These are phyloP conservation scores for Trichothecium sympodiale DNA, from an alignment of 2,329 filamentous ascomycete genomes.

Conservation along the genomic window DNA sequence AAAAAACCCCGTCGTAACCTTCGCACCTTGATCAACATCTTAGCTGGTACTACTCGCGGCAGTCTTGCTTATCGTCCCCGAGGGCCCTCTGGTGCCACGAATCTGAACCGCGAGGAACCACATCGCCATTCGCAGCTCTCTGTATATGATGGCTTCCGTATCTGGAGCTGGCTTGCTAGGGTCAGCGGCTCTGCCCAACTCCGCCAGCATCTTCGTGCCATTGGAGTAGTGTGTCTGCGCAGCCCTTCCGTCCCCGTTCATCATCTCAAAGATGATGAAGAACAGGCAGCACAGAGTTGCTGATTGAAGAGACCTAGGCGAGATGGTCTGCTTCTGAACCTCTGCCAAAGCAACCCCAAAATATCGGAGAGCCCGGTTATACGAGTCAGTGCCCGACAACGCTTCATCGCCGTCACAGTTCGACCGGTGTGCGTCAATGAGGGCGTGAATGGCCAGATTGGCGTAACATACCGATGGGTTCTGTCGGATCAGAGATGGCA, in stretches of 20 bases:
- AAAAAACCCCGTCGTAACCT: too few relatives aligned
- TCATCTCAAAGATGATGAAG: constrained; percentile 24
- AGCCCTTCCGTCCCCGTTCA: constrained; percentile 22
- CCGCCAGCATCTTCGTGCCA: constrained; percentile 24
- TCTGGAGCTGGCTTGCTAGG: neutral
- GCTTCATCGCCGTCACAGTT: neutral
- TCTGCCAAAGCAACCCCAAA: constrained; percentile 21
- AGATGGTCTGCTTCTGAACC: constrained; percentile 11
- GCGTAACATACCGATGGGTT: constrained; percentile 23
- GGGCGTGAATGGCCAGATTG: constrained; percentile 23
- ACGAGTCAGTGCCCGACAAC: constrained; percentile 6
- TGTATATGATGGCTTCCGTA: constrained; percentile 2
- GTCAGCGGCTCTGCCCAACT: constrained; percentile 10
- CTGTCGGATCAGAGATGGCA: constrained; percentile 21
- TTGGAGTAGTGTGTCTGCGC: constrained; percentile 23
- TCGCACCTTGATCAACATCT: too few relatives aligned
- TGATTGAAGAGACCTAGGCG: constrained; percentile 11
- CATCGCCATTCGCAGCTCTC: constrained; percentile 6
- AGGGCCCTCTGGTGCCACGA: neutral
- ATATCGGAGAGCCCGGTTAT: constrained; percentile 19
- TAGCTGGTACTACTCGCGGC: too few relatives aligned
- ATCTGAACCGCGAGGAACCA: constrained; percentile 3
- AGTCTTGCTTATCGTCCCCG: too few relatives aligned
- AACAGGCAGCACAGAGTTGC: constrained; percentile 24
- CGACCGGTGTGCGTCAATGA: constrained; percentile 13